Evolutionary conservation across 805 yeast species (phyloP).

Genomic region (Candida tibetensis): DNA sequence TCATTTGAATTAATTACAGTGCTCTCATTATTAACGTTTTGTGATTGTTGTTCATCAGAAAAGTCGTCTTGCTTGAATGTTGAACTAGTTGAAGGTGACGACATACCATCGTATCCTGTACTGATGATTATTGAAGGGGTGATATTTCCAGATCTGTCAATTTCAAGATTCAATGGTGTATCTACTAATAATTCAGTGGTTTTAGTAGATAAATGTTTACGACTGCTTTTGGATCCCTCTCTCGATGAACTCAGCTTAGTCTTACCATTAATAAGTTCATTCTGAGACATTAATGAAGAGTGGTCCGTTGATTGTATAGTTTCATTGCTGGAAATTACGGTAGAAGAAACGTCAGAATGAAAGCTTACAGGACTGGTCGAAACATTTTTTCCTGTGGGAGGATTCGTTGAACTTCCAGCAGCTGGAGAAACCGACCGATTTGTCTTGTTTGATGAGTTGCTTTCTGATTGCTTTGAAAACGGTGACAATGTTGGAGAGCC

Average conservation of each 20-base stretch:
- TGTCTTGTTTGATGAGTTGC: background rate
- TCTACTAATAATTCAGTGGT: too few relatives aligned
- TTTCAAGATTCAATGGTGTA: too few relatives aligned
- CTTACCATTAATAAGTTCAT: conserved; percentile 10
- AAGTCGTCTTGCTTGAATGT: conserved; percentile 16
- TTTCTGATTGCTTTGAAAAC: background rate
- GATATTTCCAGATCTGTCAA: conserved; percentile 3
- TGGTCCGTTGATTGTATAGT: conserved; percentile 31
- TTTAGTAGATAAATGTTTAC: too few relatives aligned
- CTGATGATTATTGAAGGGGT: conserved; percentile 21
- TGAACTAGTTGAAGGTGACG: conserved; percentile 17
- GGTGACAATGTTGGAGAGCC: conserved; percentile 3
- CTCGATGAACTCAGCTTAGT: too few relatives aligned
- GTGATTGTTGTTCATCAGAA: conserved; percentile 3
- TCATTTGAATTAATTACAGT: conserved; percentile 1
- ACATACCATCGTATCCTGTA: conserved; percentile 12
- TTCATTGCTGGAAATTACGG: conserved; percentile 26
- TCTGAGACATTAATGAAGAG: conserved; percentile 22
- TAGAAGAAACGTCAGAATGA: conserved; percentile 26
- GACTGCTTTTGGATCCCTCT: too few relatives aligned
- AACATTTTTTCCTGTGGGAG: conserved; percentile 4
- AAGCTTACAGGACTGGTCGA: conserved; percentile 28
- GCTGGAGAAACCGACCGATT: background rate
- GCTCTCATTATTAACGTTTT: conserved; percentile 4
- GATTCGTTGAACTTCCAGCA: background rate